Base-by-base conservation (phyloP, 495 filamentous ascomycete species). In the Podospora fimiseda region DNA sequence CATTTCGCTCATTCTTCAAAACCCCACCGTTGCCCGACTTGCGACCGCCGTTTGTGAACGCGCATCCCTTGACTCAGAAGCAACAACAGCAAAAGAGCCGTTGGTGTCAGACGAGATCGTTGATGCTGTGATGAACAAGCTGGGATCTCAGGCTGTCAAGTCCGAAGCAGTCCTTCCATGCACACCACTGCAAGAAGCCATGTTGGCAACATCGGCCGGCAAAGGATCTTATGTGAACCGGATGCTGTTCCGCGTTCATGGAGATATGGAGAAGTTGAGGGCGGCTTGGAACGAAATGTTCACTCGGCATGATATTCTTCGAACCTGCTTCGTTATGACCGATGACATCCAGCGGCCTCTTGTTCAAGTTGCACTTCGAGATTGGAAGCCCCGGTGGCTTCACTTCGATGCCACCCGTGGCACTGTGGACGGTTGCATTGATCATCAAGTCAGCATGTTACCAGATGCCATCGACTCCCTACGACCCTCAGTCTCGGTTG, bases 111-210 rank as follows among this genome's bases (percentile, higher is more conserved):
- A 60, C 9, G 50, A 61, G 2, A 60, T 80, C 8, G 21, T 69
- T 0, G 52, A 69, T 1, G 51, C 55, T 2, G 62, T 79, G 4
- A 53, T 39, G 1, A 43, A 62, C 3, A 61, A 59, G 6, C 71
- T 81, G 44, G 30, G 49, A 2, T 21, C 60, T 2, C 38, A 56
- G 6, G 72, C 72, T 2, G 60, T 62, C 13, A 47, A 51, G 0
- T 70, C 87, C 5, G 58, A 79, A 40, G 67, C 64, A 20, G 73
- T 93, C 21, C 68, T 89, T 13, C 88, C 89, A 19, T 93, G 89
- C 58, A 91, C 88, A 2, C 85, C 88, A 2, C 65, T 94, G 1
- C 89, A 94, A 59, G 85, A 90, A 66, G 84, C 81, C 8, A 93
- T 92, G 86, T 72, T 94, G 7, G 80, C 77, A 13, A 70, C 74